Evolutionary conservation across 2,329 filamentous ascomycete species (phyloP), one percentile per base, ranked within the genome.

Genomic region (Colletotrichum truncatum): DNA sequence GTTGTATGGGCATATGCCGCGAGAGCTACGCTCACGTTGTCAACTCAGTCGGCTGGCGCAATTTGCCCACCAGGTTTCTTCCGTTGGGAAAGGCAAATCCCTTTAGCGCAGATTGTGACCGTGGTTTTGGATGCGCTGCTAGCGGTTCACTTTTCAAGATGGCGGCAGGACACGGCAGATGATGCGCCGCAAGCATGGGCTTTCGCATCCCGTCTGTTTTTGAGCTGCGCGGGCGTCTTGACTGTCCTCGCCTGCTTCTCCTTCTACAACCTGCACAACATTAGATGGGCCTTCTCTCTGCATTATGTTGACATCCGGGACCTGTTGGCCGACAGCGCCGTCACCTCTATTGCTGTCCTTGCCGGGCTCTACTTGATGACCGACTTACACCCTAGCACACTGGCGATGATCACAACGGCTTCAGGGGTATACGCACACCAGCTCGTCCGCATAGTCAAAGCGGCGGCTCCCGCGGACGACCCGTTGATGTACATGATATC

Each of bases 1-100:
- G 38, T 76, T 6, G 23, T 70, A 6, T 79, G 77, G 77, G 76
- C 72, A 6, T 61, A 73, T n/a, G 73, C 73, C 4, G 69, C 74
- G 39, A 68, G 73, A 11, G 52, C 73, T 6, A 73, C 73, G 8
- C 69, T 73, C 34, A 65, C 68, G 12, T 70, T 73, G 1, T 68
- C 72, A 3, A 72, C 73, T 58, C 69, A 65, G 26, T 60, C 59
- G 1, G 71, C 74, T 1, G 71, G 74, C 32, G 74, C 70, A 32
- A 74, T 77, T 30, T 77, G 75, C 56, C 74, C 75, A 5, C 32
- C 64, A 4, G 72, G 73, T 8, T 32, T 39, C 36, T 25, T 67
- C 10, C 60, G 69, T 39, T 68, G 59, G 51, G 74, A 76, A 54
- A 69, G 73, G 23, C 60, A 74, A 14, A 71, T 70, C 43, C 74